Conservation (phyloP, 139 green algal species). For the Coelastrella sp. region DNA sequence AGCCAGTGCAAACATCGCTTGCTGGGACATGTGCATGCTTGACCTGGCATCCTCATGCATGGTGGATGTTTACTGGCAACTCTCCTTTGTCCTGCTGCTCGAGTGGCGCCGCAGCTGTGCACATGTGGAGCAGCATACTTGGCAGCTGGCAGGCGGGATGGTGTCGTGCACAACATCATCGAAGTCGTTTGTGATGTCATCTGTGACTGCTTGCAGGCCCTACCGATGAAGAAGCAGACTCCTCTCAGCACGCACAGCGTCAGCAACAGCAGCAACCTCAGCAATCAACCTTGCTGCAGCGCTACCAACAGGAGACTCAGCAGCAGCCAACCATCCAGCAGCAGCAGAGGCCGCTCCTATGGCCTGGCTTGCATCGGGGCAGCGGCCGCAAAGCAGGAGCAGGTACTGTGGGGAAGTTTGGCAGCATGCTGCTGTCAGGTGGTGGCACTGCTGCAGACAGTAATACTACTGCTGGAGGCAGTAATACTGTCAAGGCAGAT, state of each 20-base stretch:
- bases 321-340: background rate
- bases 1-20: no score
- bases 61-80: no score
- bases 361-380: slow-evolving; percentile 32
- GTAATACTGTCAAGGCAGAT: background rate
- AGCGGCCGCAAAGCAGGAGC: background rate
- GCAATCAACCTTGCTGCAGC: background rate
- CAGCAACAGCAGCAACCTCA: slow-evolving; percentile 17
- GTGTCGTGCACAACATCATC: background rate
- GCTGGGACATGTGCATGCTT: no score
- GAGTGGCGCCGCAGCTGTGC: no score
- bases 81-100: no score
- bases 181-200: background rate
- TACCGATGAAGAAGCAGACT: slow-evolving; percentile 26
- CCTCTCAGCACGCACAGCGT: background rate
- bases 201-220: background rate
- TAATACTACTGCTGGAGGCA: background rate
- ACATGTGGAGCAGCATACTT: no score
- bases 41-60: no score
- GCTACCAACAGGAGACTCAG: background rate
- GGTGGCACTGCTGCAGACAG: background rate
- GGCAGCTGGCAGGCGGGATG: no score
- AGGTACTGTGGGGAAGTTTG: background rate
- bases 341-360: slow-evolving; percentile 25
- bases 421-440: slow-evolving; percentile 5